phyloP scores from a whole-genome alignment of 2,329 filamentous ascomycete genomes.

The Claviceps humidiphila region DNA sequence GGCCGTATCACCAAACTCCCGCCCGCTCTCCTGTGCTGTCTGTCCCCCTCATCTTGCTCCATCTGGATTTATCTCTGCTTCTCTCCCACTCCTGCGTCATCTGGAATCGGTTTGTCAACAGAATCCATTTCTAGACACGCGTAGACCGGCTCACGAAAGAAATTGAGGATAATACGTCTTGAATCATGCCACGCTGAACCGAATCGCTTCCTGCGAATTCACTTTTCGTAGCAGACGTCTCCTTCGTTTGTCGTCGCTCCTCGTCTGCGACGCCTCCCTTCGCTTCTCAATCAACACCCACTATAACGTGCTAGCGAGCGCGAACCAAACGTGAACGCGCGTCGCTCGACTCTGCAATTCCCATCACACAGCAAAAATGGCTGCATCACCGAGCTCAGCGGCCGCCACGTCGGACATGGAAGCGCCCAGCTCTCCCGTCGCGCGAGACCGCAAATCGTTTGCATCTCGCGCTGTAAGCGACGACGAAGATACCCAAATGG shows the following conservation, averaged over 20 bases:
- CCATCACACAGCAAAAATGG: conserved; percentile 16
- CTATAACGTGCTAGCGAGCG: not conserved
- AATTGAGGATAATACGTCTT: not conserved
- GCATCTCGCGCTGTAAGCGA: conserved; percentile 31
- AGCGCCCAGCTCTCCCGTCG: conserved; percentile 31
- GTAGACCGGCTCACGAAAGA: not conserved
- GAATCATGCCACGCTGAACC: conserved; percentile 10
- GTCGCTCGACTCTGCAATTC: not conserved
- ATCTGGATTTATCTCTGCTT: not conserved
- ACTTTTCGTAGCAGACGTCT: not conserved
- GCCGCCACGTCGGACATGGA: conserved; percentile 33
- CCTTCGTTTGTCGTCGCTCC: not conserved
- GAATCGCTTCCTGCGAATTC: conserved; percentile 3
- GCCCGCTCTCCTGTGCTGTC: not conserved
- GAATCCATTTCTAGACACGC: not conserved
- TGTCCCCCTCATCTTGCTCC: too few species aligned
- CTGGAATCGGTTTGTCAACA: not conserved
- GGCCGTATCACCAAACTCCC: not conserved
- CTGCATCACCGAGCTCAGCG: conserved; percentile 26
- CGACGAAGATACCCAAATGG: conserved; percentile 33
- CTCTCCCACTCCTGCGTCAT: not conserved
- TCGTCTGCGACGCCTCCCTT: not conserved
- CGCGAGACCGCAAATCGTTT: conserved; percentile 31
- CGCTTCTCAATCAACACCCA: conserved; percentile 2
- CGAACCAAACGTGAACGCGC: not conserved